These are phyloP conservation scores for Naumovozyma castellii DNA, from an alignment of 805 yeast species.

Conservation along the genomic window DNA sequence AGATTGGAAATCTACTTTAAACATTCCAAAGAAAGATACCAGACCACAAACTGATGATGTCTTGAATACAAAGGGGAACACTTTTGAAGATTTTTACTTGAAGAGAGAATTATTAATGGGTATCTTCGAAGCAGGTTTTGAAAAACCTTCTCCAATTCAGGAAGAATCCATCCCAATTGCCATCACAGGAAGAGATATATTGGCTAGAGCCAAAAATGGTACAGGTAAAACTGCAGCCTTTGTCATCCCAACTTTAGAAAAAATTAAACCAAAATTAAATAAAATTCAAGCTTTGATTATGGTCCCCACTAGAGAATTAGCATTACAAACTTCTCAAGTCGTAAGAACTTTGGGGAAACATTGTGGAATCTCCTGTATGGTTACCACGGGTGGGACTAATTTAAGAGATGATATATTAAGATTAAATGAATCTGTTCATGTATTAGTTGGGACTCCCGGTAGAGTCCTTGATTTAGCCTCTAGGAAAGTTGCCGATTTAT, in stretches of 20 bases:
- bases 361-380: constrained; percentile 88
- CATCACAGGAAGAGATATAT: constrained; percentile 85
- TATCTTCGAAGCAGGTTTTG: constrained; percentile 96
- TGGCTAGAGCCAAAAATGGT: constrained; percentile 97
- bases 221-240: constrained; percentile 98
- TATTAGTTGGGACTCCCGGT: constrained; percentile 96
- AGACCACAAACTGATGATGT: constrained; percentile 98
- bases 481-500: constrained; percentile 76
- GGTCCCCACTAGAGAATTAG: constrained; percentile 97
- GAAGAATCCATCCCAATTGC: constrained; percentile 96
- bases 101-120: constrained; percentile 96
- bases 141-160: constrained; percentile 95
- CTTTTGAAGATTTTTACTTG: constrained; percentile 85
- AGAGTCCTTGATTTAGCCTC: constrained; percentile 91
- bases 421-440: constrained; percentile 85
- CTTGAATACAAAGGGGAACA: constrained; percentile 76
- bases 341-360: constrained; percentile 94
- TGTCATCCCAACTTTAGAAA: constrained; percentile 85
- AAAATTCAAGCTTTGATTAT: constrained; percentile 86
- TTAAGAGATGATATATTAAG: constrained; percentile 90
- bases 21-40: constrained; percentile 75
- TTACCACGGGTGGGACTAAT: constrained; percentile 95
- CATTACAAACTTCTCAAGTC: constrained; percentile 94
- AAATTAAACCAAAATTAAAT: constrained; percentile 70
- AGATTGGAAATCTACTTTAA: constrained; percentile 68